A percentile compares a stretch with the other conserved stretches of the same genome.
Conservation (phyloP, 805 yeast genomes). For the Limtongia smithiae region DNA sequence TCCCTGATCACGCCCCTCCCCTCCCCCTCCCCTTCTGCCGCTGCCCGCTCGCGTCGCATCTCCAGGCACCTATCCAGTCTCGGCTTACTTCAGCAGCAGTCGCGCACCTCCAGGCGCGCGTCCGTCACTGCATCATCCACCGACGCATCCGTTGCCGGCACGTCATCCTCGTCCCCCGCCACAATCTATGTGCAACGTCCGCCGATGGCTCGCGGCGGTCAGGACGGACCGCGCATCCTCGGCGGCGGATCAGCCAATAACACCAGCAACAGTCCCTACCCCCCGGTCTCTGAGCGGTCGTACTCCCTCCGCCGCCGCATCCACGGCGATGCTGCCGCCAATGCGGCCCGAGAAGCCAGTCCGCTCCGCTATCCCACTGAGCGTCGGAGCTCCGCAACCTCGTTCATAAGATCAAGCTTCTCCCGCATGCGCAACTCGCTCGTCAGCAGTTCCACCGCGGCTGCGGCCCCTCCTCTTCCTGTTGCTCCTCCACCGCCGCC, state of each 20-base stretch:
- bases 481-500: no score
- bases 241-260: no score
- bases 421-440: slow-evolving; percentile 19
- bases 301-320: no score
- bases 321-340: no score
- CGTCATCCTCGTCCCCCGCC: slow-evolving; percentile 1
- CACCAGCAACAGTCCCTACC: no score
- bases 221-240: no score
- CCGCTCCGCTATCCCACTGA: no score
- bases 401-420: slow-evolving; percentile 11
- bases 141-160: not conserved
- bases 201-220: no score
- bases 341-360: no score
- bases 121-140: not conserved
- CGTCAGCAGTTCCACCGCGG: not conserved
- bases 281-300: no score
- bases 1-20: not conserved
- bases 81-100: slow-evolving; percentile 9
- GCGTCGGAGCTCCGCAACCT: slow-evolving; percentile 1
- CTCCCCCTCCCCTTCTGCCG: not conserved
- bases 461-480: no score
- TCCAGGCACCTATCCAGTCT: slow-evolving; percentile 15
- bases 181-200: no score
- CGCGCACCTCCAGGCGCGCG: not conserved
- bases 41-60: slow-evolving; percentile 9